Base-by-base conservation (phyloP, 2,329 filamentous ascomycete genomes). In the Penicillium decumbens region DNA sequence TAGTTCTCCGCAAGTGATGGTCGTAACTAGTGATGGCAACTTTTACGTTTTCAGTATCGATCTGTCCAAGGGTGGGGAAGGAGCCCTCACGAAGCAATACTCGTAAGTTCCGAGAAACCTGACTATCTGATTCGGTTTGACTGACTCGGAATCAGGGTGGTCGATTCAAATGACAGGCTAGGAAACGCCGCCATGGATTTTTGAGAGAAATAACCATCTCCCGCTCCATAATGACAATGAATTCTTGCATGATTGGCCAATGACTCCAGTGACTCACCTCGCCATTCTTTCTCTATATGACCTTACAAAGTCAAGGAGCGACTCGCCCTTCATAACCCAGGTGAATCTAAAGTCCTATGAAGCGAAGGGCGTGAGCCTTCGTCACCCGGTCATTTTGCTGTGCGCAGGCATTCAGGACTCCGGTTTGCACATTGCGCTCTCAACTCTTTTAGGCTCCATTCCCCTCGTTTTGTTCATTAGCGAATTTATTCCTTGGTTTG, bases 31-130 rank as follows among this genome's bases (percentile, higher is more conserved):
- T 61, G 93, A 98, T 67, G 93, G 93, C 8, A 86, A 86, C 23
- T 97, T 96, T 65, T 95, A 93, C 61, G 87, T 97, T 27, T 98
- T 92, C 72, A 92, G 89, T 57, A 90, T 98, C 47, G 91, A 98
- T 67, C 82, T 98, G 76, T 91, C 95, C 61, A 88, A 88, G 54
- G 93, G 93, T 15, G 93, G 93, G 23, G 93, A 98, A 72, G 93
- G 93, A 0, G 88, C 87, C 42, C 72, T 98, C 60, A 84, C 91
- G 45, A 95, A 95, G 69, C 89, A 95, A 66, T 95, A 90, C 68
- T 95, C 89, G 89, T 95, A 76, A 79, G 90, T 79, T n/a, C 49
- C 24, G 3, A 15, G 32, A 7, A 6, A 6, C 20, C 1, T 4
- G 7, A 27, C 20, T 25, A 44, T 47, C 25, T 18, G 12, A 23